A percentile compares a stretch with the other conserved stretches of the same genome.
Conservation (phyloP, 148 eudicot species). For the Selenicereus undatus region DNA sequence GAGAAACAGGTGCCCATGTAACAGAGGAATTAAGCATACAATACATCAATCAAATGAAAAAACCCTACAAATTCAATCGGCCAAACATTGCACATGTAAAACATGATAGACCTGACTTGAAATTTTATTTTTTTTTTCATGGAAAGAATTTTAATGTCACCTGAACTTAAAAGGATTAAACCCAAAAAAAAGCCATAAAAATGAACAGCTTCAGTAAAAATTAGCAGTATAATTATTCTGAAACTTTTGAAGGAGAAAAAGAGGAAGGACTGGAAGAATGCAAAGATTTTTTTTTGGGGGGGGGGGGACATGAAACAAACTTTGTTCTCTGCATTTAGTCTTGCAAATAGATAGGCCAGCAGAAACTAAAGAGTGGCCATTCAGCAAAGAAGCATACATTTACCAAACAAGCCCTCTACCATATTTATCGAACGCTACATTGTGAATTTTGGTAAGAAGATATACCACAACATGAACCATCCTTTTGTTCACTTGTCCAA, state of each 20-base stretch:
- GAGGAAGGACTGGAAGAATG: background rate
- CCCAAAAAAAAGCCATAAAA: background rate
- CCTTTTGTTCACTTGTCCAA: background rate
- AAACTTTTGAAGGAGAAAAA: background rate
- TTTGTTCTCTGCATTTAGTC: background rate
- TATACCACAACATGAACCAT: background rate
- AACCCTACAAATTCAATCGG: background rate
- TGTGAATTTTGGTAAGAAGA: background rate
- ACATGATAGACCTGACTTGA: background rate
- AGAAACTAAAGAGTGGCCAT: background rate
- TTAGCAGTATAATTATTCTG: background rate
- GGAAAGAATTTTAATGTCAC: background rate
- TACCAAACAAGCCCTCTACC: background rate
- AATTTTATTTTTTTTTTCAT: too few species aligned
- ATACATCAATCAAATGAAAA: background rate
- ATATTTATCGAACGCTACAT: background rate
- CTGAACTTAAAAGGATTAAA: background rate
- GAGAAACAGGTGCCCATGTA: background rate
- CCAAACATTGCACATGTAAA: background rate
- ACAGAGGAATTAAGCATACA: background rate
- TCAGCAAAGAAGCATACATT: background rate
- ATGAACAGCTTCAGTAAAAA: background rate
- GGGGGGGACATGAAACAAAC: background rate
- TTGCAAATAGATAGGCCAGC: background rate
- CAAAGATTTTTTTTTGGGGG: background rate